Conservation (phyloP, 2,329 filamentous ascomycete species). For the Fusarium subglutinans region DNA sequence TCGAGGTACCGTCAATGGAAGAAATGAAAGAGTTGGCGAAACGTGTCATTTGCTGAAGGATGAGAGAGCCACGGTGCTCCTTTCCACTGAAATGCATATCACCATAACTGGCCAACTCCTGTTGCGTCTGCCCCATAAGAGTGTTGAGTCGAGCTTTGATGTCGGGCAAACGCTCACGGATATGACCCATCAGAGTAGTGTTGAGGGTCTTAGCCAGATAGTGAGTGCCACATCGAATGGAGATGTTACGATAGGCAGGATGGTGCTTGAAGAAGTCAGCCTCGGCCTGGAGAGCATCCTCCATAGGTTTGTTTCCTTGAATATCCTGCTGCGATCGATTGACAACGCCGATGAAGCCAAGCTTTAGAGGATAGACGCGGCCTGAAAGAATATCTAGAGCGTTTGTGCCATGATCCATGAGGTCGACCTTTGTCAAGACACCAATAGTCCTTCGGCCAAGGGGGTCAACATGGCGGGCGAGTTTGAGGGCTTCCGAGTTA, state of each 20-base stretch:
- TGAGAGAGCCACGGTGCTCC: constrained; percentile 93
- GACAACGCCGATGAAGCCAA: constrained; percentile 97
- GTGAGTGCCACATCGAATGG: constrained; percentile 90
- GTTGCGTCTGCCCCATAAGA: constrained; percentile 99
- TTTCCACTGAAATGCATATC: constrained; percentile 98
- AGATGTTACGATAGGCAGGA: constrained; percentile 96
- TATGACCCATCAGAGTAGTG: constrained; percentile 93
- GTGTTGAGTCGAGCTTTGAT: constrained; percentile 99
- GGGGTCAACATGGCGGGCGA: constrained; percentile 95
- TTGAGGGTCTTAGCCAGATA: constrained; percentile 95
- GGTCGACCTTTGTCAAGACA: constrained; percentile 93
- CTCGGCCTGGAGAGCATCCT: constrained; percentile 89
- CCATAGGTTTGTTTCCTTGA: constrained; percentile 92
- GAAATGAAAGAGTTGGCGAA: constrained; percentile 98
- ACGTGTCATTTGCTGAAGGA: constrained; percentile 96
- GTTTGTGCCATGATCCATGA: constrained; percentile 99
- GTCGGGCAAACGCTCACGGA: constrained; percentile 92
- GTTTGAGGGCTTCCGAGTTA: constrained; percentile 96
- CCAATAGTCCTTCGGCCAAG: constrained; percentile 95
- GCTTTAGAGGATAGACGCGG: constrained; percentile 93
- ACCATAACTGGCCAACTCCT: constrained; percentile 96
- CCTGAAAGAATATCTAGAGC: constrained; percentile 97
- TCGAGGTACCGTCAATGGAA: constrained; percentile 97
- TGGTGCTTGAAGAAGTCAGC: constrained; percentile 97
- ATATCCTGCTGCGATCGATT: constrained; percentile 99